Conservation (phyloP, 371 early-diverging fungal genomes). For the Furculomyces boomerangus region DNA sequence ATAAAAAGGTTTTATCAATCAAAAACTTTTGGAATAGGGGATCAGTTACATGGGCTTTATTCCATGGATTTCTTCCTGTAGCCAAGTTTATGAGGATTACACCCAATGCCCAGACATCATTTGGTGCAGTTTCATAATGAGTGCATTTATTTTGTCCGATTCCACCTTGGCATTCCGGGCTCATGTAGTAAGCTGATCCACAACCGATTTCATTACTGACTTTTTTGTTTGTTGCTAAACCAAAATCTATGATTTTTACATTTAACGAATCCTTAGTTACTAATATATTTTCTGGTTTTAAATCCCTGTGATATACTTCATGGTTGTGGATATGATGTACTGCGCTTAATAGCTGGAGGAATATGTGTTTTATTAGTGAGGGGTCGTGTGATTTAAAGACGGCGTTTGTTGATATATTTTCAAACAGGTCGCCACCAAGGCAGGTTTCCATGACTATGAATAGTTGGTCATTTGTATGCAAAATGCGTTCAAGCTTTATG, state of each 20-base stretch:
- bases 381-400: conserved; percentile 17
- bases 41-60: conserved; percentile 46
- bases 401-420: conserved; percentile 60
- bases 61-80: conserved; percentile 65
- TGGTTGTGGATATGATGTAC: conserved; percentile 34
- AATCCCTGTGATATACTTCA: conserved; percentile 29
- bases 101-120: conserved; percentile 78
- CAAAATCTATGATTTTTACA: conserved; percentile 88
- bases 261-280: conserved; percentile 20
- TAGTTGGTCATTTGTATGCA: conserved; percentile 92
- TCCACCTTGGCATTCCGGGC: conserved; percentile 73
- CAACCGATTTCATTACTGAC: conserved; percentile 69
- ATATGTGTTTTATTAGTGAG: conserved; percentile 16
- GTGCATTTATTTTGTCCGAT: conserved; percentile 25
- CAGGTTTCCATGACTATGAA: conserved; percentile 97
- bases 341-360: conserved; percentile 30
- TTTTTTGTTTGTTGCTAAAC: conserved; percentile 60
- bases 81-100: conserved; percentile 60
- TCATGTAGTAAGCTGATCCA: conserved; percentile 83
- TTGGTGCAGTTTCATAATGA: conserved; percentile 49
- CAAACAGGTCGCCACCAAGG: conserved; percentile 94
- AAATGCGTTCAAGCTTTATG: conserved; percentile 83
- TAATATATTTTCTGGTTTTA: conserved; percentile 32
- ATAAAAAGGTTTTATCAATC: conserved; percentile 34
- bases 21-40: conserved; percentile 52